phyloP scores from a whole-genome alignment of 371 early-diverging fungal species.

The Haplosporangium sp. region DNA sequence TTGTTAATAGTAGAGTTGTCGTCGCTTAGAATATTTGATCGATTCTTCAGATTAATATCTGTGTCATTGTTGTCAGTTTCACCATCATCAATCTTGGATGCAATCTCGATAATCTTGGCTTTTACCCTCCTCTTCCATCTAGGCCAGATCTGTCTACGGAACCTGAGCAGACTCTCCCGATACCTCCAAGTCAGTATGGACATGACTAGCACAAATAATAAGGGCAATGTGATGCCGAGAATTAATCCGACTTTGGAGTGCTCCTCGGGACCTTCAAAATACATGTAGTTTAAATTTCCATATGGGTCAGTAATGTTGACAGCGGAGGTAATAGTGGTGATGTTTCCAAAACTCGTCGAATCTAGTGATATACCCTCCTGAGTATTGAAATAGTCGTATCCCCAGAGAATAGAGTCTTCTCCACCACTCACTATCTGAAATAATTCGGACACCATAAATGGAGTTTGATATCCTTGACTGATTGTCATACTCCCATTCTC shows the following conservation, averaged over 20 bases:
- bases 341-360: background rate
- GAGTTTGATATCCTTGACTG: background rate
- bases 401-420: background rate
- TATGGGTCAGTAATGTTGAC: too few relatives aligned
- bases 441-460: background rate
- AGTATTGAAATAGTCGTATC: background rate
- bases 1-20: background rate
- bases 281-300: background rate
- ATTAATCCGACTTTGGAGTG: too few relatives aligned
- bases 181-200: background rate
- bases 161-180: background rate
- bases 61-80: background rate
- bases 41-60: background rate
- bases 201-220: background rate
- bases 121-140: background rate
- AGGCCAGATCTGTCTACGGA: background rate
- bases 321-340: too few relatives aligned
- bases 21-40: background rate
- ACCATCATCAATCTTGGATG: constrained; percentile 4
- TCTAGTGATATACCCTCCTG: background rate
- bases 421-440: background rate
- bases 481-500: background rate
- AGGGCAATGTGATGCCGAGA: background rate
- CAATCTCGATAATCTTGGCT: constrained; percentile 6
- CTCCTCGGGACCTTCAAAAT: background rate